These are phyloP conservation scores for Aureobasidium sp. DNA, from an alignment of 2,329 filamentous ascomycete species.

Conservation along the genomic window DNA sequence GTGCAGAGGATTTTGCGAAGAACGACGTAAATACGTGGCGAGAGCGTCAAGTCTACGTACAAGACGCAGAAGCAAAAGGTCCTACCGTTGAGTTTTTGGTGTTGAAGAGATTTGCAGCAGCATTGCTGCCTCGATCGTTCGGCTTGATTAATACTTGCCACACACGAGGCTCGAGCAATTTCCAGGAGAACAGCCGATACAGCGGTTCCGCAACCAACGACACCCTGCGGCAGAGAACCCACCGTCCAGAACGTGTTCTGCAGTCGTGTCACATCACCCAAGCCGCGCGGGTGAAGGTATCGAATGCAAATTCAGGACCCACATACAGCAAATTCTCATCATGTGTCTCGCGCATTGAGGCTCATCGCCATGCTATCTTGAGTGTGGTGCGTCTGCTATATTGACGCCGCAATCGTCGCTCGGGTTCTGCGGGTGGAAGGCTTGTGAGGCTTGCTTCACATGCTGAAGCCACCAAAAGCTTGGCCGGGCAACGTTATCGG, in stretches of 20 bases:
- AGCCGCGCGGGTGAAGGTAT: slow-evolving; percentile 2
- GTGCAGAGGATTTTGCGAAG: too few relatives aligned
- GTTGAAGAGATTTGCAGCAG: neutral
- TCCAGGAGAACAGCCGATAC: neutral
- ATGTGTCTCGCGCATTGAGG: neutral
- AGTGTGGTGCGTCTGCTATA: neutral
- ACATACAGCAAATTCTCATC: neutral
- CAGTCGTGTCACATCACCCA: slow-evolving; percentile 9
- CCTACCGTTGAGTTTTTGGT: too few relatives aligned
- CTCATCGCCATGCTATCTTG: neutral
- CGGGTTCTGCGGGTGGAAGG: neutral
- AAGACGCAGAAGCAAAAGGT: neutral
- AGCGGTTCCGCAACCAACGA: neutral
- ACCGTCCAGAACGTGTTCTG: neutral
- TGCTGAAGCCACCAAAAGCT: slow-evolving; percentile 4
- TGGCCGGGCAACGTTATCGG: neutral
- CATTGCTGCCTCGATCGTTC: neutral
- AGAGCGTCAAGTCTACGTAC: neutral
- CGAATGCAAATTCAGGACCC: neutral
- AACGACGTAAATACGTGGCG: too few relatives aligned
- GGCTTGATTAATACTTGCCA: neutral
- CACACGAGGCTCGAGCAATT: neutral
- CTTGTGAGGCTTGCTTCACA: neutral
- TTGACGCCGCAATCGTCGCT: neutral
- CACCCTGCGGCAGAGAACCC: neutral